Evolutionary conservation across 306 rosid genomes (phyloP).

Genomic region (Pachyrhizus erosus): DNA sequence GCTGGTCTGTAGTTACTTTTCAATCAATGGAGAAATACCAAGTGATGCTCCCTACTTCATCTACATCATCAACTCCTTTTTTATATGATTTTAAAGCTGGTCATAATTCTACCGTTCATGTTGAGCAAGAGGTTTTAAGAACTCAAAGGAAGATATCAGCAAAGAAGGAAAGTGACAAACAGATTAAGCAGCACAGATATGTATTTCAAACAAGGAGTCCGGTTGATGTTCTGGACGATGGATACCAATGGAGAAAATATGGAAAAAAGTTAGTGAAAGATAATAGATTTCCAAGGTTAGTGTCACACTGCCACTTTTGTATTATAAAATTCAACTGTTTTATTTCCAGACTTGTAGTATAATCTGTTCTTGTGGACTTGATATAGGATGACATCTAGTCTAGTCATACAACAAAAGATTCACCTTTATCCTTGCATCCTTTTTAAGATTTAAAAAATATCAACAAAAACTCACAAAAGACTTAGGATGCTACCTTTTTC

Average conservation of each 20-base stretch:
- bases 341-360: background rate
- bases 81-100: constrained; percentile 1
- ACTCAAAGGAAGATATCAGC: constrained; percentile 11
- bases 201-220: constrained; percentile 70
- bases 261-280: constrained; percentile 66
- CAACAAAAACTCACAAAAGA: background rate
- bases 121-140: constrained; percentile 18
- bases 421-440: background rate
- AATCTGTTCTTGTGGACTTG: background rate
- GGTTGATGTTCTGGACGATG: constrained; percentile 70
- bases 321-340: background rate
- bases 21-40: constrained; percentile 53
- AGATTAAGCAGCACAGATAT: constrained; percentile 49
- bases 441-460: background rate
- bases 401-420: background rate
- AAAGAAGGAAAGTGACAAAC: constrained; percentile 14
- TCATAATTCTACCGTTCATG: background rate
- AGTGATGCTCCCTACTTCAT: constrained; percentile 32
- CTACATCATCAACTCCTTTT: constrained; percentile 4
- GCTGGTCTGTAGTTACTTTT: background rate
- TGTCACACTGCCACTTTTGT: background rate
- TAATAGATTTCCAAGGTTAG: constrained; percentile 64
- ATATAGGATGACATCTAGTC: background rate
- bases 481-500: background rate
- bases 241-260: constrained; percentile 76